Evolutionary conservation across 495 filamentous ascomycete genomes (phyloP).

Genomic region (Opeltia flavorubescens): DNA sequence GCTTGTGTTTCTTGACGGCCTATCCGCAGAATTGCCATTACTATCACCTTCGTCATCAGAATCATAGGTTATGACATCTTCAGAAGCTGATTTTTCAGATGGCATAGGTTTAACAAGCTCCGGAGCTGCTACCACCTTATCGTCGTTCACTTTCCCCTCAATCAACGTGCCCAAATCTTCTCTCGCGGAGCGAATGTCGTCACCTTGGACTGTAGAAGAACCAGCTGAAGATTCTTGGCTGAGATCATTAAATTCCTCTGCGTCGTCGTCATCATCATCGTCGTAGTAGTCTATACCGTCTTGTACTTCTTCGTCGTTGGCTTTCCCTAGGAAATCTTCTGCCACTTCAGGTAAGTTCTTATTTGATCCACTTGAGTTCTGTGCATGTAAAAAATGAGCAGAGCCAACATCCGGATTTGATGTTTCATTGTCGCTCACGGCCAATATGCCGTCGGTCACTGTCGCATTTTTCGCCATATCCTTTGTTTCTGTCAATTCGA

Average conservation of each 20-base stretch:
- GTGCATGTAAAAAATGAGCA: too few relatives aligned
- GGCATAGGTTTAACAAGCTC: not conserved
- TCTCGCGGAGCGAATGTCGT: not conserved
- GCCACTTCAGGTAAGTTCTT: not conserved
- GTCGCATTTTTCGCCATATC: too few relatives aligned
- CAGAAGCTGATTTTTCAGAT: not conserved
- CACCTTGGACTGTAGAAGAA: constrained; percentile 11
- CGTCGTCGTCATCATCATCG: constrained; percentile 18
- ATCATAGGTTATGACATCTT: constrained; percentile 13
- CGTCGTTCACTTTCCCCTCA: not conserved
- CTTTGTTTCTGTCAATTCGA: too few relatives aligned
- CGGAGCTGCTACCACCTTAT: not conserved
- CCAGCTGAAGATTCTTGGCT: constrained; percentile 7
- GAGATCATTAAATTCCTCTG: constrained; percentile 11
- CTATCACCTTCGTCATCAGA: constrained; percentile 14
- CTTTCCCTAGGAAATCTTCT: not conserved
- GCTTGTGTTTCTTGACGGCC: constrained; percentile 7
- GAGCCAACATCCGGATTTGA: too few relatives aligned
- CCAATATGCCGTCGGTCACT: too few relatives aligned
- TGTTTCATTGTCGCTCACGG: too few relatives aligned
- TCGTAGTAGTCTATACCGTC: constrained; percentile 10
- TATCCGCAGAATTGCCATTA: constrained; percentile 10
- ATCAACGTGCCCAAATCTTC: not conserved
- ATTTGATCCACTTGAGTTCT: too few relatives aligned
- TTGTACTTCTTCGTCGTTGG: not conserved